Evolutionary conservation across 2,329 filamentous ascomycete genomes (phyloP).

Genomic region (Aspergillus fumigatiaffinis): DNA sequence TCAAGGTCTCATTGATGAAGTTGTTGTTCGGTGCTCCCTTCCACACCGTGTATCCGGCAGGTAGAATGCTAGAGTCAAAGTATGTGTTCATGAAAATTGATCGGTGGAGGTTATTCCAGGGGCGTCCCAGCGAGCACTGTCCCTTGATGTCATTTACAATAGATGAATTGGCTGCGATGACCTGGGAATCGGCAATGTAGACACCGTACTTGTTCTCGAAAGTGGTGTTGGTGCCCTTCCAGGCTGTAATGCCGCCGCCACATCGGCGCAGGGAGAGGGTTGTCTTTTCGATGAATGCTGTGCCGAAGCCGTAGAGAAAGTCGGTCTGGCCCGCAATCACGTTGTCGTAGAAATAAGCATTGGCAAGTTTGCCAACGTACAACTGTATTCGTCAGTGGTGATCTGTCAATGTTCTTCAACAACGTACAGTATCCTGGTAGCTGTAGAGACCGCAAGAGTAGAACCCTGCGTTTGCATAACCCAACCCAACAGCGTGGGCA

Average conservation of each 20-base stretch:
- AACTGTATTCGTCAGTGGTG: conserved; percentile 29
- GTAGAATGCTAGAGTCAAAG: conserved; percentile 52
- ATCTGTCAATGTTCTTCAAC: too few species aligned
- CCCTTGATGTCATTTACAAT: conserved; percentile 37
- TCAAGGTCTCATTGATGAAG: neutral
- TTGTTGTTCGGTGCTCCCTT: neutral
- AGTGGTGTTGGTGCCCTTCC: conserved; percentile 65
- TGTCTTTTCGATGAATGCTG: conserved; percentile 56
- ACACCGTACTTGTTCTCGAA: conserved; percentile 64
- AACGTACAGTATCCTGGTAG: conserved; percentile 60
- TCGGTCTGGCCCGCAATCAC: conserved; percentile 64
- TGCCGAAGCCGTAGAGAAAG: conserved; percentile 67
- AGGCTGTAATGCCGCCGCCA: conserved; percentile 64
- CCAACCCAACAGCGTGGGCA: conserved; percentile 61
- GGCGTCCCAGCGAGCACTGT: conserved; percentile 56
- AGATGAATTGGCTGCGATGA: conserved; percentile 53
- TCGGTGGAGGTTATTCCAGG: conserved; percentile 58
- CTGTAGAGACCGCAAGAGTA: conserved; percentile 64
- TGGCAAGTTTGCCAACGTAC: conserved; percentile 64
- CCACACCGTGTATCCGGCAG: conserved; percentile 56
- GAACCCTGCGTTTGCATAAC: conserved; percentile 62
- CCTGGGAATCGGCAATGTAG: conserved; percentile 56
- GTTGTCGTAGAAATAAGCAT: conserved; percentile 59
- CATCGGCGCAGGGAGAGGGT: conserved; percentile 55
- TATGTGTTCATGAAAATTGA: conserved; percentile 55